Conservation (phyloP, 148 eudicot genomes). For the Rhododendron vialii region DNA sequence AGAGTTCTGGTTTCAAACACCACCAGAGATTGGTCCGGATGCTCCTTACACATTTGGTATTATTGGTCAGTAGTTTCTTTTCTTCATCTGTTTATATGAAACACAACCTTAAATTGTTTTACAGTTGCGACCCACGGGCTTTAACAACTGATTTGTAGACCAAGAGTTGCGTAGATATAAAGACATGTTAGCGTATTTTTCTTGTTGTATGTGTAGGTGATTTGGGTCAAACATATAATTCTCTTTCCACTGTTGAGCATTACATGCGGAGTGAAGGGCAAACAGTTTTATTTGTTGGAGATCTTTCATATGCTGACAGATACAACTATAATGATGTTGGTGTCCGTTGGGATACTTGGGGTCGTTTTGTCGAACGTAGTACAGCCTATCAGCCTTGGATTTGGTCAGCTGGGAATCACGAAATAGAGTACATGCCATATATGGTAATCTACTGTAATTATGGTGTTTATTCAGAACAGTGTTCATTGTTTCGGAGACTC, state of each 20-base stretch:
- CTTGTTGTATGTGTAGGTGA: slow-evolving; percentile 52
- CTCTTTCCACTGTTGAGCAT: slow-evolving; percentile 77
- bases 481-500: background rate
- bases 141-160: background rate
- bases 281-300: slow-evolving; percentile 79
- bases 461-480: background rate
- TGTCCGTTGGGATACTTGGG: slow-evolving; percentile 94
- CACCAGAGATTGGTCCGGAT: slow-evolving; percentile 74
- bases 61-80: slow-evolving; percentile 53
- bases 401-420: slow-evolving; percentile 96
- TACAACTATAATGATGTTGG: slow-evolving; percentile 66
- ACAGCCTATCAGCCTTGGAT: slow-evolving; percentile 94
- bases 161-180: background rate
- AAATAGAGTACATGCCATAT: slow-evolving; percentile 80
- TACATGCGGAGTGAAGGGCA: slow-evolving; percentile 67
- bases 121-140: background rate
- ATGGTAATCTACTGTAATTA: slow-evolving; percentile 42
- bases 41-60: slow-evolving; percentile 81
- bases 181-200: background rate
- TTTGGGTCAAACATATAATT: slow-evolving; percentile 89
- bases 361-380: slow-evolving; percentile 66
- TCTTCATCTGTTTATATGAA: background rate
- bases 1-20: slow-evolving; percentile 85
- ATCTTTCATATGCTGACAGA: slow-evolving; percentile 92
- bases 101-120: background rate